Evolutionary conservation across 2,329 filamentous ascomycete species (phyloP).

Genomic region (Periglandula ipomoeae): DNA sequence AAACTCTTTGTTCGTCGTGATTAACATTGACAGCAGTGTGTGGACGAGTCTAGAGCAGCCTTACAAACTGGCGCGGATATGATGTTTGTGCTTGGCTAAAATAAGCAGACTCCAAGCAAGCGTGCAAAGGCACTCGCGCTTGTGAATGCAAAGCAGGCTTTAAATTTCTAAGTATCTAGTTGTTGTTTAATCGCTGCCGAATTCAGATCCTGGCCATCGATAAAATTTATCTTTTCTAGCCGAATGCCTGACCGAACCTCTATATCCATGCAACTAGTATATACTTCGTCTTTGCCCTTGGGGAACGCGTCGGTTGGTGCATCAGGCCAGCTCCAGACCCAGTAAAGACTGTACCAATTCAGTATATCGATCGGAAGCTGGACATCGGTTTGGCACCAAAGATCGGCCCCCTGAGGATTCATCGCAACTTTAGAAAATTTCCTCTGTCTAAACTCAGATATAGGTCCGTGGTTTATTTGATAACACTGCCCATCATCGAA

Average conservation of each 20-base stretch:
- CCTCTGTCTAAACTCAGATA: neutral
- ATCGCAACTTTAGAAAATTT: neutral
- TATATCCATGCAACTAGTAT: slow-evolving; percentile 1
- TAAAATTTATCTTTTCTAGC: neutral
- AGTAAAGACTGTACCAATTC: neutral
- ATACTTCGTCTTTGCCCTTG: neutral
- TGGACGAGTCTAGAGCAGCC: no score
- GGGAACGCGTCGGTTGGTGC: neutral
- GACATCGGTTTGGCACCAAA: slow-evolving; percentile 1
- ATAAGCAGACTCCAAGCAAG: no score
- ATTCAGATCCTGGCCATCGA: neutral
- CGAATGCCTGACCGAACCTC: neutral
- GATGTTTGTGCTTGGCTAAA: no score
- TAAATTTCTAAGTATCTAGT: no score
- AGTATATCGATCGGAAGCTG: neutral
- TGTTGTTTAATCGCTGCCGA: neutral
- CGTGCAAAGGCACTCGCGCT: no score
- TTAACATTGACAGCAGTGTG: no score
- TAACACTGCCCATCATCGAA: slow-evolving; percentile 2
- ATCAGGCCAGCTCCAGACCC: slow-evolving; percentile 1
- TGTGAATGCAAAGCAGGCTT: no score
- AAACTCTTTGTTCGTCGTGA: no score
- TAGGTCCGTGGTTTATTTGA: neutral
- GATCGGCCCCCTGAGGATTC: neutral
- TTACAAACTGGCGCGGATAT: no score